Percentiles rank a stretch among this genome's conserved stretches.
These are phyloP conservation scores for Lasiodiplodia citricola DNA, from an alignment of 2,329 filamentous ascomycete species.

Conservation along the genomic window DNA sequence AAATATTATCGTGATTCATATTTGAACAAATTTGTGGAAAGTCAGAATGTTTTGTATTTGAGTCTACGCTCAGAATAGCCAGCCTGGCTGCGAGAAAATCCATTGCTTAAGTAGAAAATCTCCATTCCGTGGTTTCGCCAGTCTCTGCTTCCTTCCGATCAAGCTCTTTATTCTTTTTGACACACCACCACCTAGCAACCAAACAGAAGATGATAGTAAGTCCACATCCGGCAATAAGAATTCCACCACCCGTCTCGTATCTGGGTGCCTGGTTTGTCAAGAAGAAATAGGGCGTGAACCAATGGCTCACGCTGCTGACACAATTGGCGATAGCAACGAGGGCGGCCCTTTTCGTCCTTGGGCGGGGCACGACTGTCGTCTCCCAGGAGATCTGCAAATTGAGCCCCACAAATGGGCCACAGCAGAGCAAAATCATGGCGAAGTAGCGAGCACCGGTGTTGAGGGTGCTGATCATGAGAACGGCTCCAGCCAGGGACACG, in stretches of 20 bases:
- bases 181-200: conserved; percentile 34
- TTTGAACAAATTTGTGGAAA: no score
- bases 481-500: conserved; percentile 25
- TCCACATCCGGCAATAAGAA: conserved; percentile 37
- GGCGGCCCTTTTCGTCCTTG: conserved; percentile 49
- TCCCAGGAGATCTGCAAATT: conserved; percentile 52
- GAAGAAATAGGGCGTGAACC: conserved; percentile 52
- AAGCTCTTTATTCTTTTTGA: conserved; percentile 36
- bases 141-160: conserved; percentile 30
- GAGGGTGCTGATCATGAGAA: conserved; percentile 37
- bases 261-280: conserved; percentile 34
- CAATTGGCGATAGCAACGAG: conserved; percentile 52
- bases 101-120: neutral
- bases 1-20: no score
- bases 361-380: conserved; percentile 48
- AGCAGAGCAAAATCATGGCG: conserved; percentile 38
- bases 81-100: no score
- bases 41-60: no score
- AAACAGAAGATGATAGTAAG: conserved; percentile 32
- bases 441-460: conserved; percentile 41
- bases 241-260: conserved; percentile 33
- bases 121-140: neutral
- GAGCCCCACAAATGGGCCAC: conserved; percentile 47
- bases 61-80: no score
- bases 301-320: conserved; percentile 48